A percentile compares a stretch with the other conserved stretches of the same genome.
phyloP scores from a whole-genome alignment of 2,329 filamentous ascomycete species.

The Botrytis byssoidea region DNA sequence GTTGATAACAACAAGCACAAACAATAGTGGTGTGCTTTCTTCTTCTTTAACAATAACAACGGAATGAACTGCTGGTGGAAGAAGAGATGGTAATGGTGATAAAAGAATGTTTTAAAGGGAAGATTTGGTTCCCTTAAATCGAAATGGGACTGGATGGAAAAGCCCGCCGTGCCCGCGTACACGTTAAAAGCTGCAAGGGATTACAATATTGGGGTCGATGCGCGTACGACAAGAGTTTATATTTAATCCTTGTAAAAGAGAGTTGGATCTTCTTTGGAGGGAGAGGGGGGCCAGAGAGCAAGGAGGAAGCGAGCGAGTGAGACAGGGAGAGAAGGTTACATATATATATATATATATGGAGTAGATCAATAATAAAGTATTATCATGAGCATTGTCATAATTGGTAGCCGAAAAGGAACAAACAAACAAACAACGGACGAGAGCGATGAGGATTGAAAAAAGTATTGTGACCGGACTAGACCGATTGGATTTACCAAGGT shows the following conservation, averaged over 20 bases:
- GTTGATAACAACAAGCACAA: background rate
- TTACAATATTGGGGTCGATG: conserved; percentile 11
- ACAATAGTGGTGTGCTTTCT: background rate
- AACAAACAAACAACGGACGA: background rate
- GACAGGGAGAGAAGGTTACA: background rate
- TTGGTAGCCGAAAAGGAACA: background rate
- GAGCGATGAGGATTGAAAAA: background rate
- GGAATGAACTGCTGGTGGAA: background rate
- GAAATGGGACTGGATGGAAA: background rate
- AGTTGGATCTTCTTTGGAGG: background rate
- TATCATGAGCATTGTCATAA: background rate
- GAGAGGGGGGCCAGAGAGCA: background rate
- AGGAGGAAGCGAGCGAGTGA: background rate
- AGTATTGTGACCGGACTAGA: background rate
- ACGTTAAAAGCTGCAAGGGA: conserved; percentile 2
- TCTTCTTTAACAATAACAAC: background rate
- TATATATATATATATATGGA: background rate
- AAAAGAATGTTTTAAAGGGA: background rate
- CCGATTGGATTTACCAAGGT: background rate
- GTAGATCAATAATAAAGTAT: background rate
- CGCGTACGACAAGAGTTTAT: conserved; percentile 9
- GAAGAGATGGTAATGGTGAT: background rate
- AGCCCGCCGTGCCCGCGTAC: background rate
- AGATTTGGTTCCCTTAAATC: background rate
- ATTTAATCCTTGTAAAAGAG: background rate